phyloP scores from a whole-genome alignment of 768 basidiomycete genomes.

The Mycena crocata region DNA sequence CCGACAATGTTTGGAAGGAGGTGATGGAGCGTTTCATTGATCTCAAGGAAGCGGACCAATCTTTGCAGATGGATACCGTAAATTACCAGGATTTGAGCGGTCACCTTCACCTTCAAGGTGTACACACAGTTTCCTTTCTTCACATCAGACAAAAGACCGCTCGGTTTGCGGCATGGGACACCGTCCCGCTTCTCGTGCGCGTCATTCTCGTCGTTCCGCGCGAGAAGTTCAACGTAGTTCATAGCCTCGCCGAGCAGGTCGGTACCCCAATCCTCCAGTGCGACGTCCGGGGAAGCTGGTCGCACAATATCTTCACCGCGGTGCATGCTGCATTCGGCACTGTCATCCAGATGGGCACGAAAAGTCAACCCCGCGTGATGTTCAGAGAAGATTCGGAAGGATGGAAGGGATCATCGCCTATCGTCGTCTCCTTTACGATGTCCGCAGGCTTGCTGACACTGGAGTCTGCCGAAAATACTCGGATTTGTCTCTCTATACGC shows the following conservation, averaged over 20 bases:
- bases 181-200: slow-evolving; percentile 27
- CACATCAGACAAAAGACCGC: slow-evolving; percentile 30
- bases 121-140: slow-evolving; percentile 40
- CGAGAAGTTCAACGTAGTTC: slow-evolving; percentile 23
- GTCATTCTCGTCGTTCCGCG: slow-evolving; percentile 32
- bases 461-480: slow-evolving; percentile 14
- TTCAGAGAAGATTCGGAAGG: slow-evolving; percentile 36
- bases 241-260: not conserved
- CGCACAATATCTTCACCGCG: slow-evolving; percentile 27
- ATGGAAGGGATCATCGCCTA: slow-evolving; percentile 25
- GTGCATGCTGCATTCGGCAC: slow-evolving; percentile 34
- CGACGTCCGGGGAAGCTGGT: slow-evolving; percentile 10
- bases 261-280: slow-evolving; percentile 23
- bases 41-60: slow-evolving; percentile 35
- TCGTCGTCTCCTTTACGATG: slow-evolving; percentile 35
- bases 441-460: slow-evolving; percentile 28
- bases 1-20: slow-evolving; percentile 41
- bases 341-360: slow-evolving; percentile 27
- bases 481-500: slow-evolving; percentile 25
- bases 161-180: slow-evolving; percentile 20
- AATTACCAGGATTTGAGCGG: slow-evolving; percentile 54
- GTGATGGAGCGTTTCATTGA: slow-evolving; percentile 45
- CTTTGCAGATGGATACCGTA: slow-evolving; percentile 41
- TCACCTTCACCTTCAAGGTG: slow-evolving; percentile 47
- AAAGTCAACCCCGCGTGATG: slow-evolving; percentile 15